Percentiles rank a stretch among this genome's conserved stretches.
Conservation (phyloP, 2,329 filamentous ascomycete genomes). For the Cytospora paraplurivora region DNA sequence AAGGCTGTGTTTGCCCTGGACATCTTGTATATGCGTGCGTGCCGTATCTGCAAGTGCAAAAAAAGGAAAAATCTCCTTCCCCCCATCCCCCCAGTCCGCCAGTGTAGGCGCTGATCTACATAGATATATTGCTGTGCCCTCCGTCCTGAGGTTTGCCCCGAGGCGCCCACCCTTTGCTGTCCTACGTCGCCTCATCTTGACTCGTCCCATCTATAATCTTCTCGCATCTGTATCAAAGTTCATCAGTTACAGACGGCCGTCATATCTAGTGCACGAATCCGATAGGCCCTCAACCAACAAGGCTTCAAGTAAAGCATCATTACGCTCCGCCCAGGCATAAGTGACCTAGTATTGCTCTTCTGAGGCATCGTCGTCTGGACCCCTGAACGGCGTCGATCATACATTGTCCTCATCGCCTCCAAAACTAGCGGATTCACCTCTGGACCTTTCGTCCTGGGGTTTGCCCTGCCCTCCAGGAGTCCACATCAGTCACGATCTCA, state of each 20-base stretch:
- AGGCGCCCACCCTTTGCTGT: constrained; percentile 17
- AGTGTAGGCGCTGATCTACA: constrained; percentile 18
- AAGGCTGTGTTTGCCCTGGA: constrained; percentile 9
- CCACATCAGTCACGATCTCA: constrained; percentile 1
- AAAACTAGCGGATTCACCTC: background rate
- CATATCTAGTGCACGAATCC: background rate
- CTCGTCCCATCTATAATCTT: constrained; percentile 11
- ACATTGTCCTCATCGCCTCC: background rate
- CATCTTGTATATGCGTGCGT: constrained; percentile 4
- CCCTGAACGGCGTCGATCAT: constrained; percentile 3
- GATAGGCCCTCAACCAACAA: constrained; percentile 7
- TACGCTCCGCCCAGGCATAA: constrained; percentile 9
- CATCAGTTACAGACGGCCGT: constrained; percentile 7
- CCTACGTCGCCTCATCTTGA: constrained; percentile 18
- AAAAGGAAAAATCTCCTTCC: background rate
- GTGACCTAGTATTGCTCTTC: constrained; percentile 1
- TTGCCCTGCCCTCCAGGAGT: background rate
- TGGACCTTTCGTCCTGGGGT: background rate
- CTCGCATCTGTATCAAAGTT: background rate
- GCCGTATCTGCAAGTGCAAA: constrained; percentile 15
- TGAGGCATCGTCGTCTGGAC: constrained; percentile 10
- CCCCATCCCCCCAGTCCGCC: too few relatives aligned
- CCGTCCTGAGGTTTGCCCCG: constrained; percentile 11
- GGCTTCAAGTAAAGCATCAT: constrained; percentile 7
- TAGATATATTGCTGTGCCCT: constrained; percentile 26